Evolutionary conservation across 2,329 filamentous ascomycete species (phyloP).

Genomic region (Fusarium multiceps): DNA sequence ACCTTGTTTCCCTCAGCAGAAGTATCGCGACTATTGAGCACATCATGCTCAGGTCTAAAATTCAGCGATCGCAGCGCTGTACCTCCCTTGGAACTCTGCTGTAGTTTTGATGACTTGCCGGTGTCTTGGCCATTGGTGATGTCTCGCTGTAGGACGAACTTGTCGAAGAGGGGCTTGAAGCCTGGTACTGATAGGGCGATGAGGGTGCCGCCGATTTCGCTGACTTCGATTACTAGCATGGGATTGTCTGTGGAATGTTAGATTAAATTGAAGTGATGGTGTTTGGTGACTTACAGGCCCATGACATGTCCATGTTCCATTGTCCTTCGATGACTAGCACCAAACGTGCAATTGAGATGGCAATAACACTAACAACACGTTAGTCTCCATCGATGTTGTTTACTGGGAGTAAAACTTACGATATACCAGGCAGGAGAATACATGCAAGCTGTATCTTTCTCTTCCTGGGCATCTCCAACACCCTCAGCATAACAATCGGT

Average conservation of each 20-base stretch:
- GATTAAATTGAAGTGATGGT: rapidly evolving
- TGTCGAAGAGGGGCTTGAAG: conserved; percentile 60
- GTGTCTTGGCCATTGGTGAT: conserved; percentile 28
- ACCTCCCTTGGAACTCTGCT: conserved; percentile 36
- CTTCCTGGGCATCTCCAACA: conserved; percentile 56
- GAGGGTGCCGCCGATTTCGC: conserved; percentile 62
- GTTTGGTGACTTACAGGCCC: conserved; percentile 52
- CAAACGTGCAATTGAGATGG: conserved; percentile 60
- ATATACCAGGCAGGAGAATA: conserved; percentile 61
- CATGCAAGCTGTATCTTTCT: conserved; percentile 60
- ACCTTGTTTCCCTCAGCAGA: conserved; percentile 38
- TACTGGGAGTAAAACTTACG: conserved; percentile 50
- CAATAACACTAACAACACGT: conserved; percentile 55
- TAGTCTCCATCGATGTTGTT: not conserved
- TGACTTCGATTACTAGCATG: conserved; percentile 61
- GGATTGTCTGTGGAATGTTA: conserved; percentile 53
- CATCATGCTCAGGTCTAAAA: conserved; percentile 47
- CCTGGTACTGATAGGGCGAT: conserved; percentile 63
- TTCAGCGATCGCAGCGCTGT: conserved; percentile 49
- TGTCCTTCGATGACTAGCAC: conserved; percentile 61
- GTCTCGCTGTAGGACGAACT: conserved; percentile 46
- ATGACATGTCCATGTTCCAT: conserved; percentile 60
- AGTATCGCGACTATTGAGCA: conserved; percentile 45
- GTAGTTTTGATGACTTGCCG: conserved; percentile 42
- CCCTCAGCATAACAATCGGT: conserved; percentile 59